A percentile compares a stretch with the other conserved stretches of the same genome.
phyloP scores from a whole-genome alignment of 441 rosid genomes.

The Codiaeum variegatum region DNA sequence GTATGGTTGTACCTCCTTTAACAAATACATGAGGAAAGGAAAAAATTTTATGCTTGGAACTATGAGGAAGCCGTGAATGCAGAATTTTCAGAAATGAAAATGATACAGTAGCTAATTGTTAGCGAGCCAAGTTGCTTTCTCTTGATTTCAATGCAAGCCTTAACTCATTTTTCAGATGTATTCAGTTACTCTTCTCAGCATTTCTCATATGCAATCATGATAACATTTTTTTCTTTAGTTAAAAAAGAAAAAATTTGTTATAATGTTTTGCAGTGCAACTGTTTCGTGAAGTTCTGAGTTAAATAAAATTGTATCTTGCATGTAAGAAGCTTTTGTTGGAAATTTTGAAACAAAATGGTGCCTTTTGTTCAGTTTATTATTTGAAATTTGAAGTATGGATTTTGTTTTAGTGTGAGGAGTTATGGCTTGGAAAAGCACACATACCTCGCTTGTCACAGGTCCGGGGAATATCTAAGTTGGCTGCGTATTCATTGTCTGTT shows the following conservation, averaged over 20 bases:
- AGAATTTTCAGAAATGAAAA: not conserved
- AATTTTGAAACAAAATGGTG: not conserved
- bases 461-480: constrained; percentile 47
- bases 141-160: not conserved
- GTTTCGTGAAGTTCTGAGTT: not conserved
- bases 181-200: not conserved
- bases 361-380: not conserved
- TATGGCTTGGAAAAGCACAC: constrained; percentile 58
- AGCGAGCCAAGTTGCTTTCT: not conserved
- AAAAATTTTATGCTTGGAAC: not conserved
- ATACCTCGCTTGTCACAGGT: constrained; percentile 47
- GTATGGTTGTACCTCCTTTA: too few relatives aligned
- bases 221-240: not conserved
- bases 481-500: constrained; percentile 48
- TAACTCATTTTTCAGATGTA: not conserved
- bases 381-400: constrained; percentile 6
- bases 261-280: not conserved
- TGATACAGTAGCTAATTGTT: not conserved
- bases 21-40: too few relatives aligned
- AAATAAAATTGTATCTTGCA: not conserved
- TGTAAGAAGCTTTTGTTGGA: not conserved
- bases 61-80: not conserved
- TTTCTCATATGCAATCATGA: not conserved
- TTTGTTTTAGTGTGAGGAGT: constrained; percentile 40
- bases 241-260: not conserved